These are phyloP conservation scores for Kodamaea fungicola DNA, from an alignment of 1,139 yeast genomes.

Conservation along the genomic window DNA sequence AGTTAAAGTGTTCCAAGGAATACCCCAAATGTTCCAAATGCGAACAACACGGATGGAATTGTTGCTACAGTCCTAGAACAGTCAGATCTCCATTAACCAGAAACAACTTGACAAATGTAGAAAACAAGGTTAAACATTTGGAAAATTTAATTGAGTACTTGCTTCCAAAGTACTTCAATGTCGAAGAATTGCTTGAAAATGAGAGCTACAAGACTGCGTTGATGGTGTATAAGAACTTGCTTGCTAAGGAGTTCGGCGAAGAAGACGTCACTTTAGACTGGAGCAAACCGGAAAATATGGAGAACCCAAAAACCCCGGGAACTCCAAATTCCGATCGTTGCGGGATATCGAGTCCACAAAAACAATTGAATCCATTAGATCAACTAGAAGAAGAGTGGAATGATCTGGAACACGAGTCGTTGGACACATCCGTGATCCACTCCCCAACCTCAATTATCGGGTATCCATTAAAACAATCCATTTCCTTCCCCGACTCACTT, in stretches of 20 bases:
- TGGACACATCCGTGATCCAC: slow-evolving; percentile 5
- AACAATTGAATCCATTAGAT: slow-evolving; percentile 5
- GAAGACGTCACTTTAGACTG: slow-evolving; percentile 7
- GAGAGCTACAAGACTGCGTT: slow-evolving; percentile 22
- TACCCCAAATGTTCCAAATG: slow-evolving; percentile 78
- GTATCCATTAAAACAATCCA: slow-evolving; percentile 12
- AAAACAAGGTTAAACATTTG: slow-evolving; percentile 54
- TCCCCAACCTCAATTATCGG: slow-evolving; percentile 7
- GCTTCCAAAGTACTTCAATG: slow-evolving; percentile 25
- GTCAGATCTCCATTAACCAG: slow-evolving; percentile 80
- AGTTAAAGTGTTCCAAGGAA: slow-evolving; percentile 59
- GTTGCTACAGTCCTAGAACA: slow-evolving; percentile 73
- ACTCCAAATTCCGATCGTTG: neutral
- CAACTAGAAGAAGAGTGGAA: slow-evolving; percentile 2
- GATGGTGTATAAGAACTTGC: slow-evolving; percentile 15
- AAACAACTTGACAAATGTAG: slow-evolving; percentile 75
- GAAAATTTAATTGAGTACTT: slow-evolving; percentile 49
- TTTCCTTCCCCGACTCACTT: slow-evolving; percentile 10
- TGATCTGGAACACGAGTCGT: neutral
- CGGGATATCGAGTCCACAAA: slow-evolving; percentile 3
- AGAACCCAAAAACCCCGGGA: neutral
- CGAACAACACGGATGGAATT: slow-evolving; percentile 65
- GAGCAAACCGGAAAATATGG: neutral
- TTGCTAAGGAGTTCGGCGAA: slow-evolving; percentile 7
- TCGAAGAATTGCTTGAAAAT: slow-evolving; percentile 23